Evolutionary conservation across 495 filamentous ascomycete species (phyloP).

Genomic region (Aspergillus coremiiformis): DNA sequence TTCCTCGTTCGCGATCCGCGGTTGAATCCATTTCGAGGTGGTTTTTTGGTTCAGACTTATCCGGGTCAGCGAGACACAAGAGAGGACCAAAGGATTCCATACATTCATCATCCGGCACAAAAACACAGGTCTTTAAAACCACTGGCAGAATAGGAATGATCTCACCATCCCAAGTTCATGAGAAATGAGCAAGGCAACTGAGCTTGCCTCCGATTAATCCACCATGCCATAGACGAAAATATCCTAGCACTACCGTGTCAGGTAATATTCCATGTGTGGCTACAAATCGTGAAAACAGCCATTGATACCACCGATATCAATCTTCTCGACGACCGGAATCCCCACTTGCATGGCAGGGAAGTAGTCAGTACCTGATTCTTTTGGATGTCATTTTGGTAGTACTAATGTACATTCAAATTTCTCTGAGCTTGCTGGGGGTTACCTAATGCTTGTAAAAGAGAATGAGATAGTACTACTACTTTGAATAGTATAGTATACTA

Average conservation of each 20-base stretch:
- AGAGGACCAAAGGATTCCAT: too few relatives aligned
- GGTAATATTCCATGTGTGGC: not conserved
- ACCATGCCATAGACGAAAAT: constrained; percentile 71
- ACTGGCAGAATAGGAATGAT: constrained; percentile 77
- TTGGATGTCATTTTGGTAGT: not conserved
- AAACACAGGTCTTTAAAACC: constrained; percentile 50
- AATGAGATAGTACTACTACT: too few relatives aligned
- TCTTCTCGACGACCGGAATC: constrained; percentile 29
- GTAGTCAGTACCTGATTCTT: not conserved
- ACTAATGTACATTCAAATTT: too few relatives aligned
- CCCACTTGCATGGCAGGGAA: constrained; percentile 17
- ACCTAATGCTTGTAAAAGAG: too few relatives aligned
- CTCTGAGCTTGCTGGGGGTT: too few relatives aligned
- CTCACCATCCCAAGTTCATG: constrained; percentile 16
- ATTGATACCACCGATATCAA: constrained; percentile 45
- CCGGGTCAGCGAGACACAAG: not conserved
- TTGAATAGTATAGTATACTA: too few relatives aligned
- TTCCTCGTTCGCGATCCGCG: not conserved
- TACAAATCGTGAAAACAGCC: constrained; percentile 45
- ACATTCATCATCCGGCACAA: constrained; percentile 49
- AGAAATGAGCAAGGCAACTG: not conserved
- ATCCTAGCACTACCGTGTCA: constrained; percentile 37
- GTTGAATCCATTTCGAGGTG: constrained; percentile 43
- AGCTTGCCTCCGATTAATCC: constrained; percentile 21
- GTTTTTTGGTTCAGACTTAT: constrained; percentile 43